Conservation (phyloP, 2,329 filamentous ascomycete species). For the Cladosporium cucumerinum region DNA sequence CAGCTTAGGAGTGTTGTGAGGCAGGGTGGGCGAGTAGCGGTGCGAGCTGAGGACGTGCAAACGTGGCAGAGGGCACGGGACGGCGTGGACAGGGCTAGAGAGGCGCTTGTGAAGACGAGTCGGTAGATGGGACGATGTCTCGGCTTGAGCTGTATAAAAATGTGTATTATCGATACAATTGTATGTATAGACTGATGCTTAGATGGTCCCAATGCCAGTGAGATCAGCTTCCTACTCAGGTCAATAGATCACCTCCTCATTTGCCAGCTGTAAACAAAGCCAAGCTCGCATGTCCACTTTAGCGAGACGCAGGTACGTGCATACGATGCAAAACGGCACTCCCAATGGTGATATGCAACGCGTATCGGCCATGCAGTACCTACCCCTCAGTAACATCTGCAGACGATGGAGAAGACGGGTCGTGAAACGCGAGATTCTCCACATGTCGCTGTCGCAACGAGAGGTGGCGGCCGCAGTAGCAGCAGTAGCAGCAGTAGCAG, state of each 20-base stretch:
- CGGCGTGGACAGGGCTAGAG: slow-evolving; percentile 45
- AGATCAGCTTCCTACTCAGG: neutral
- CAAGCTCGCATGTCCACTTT: neutral
- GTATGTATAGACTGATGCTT: neutral
- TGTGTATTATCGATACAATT: neutral
- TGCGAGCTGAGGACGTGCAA: slow-evolving; percentile 35
- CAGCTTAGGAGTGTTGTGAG: slow-evolving; percentile 46
- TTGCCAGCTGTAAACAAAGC: neutral
- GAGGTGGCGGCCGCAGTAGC: slow-evolving; percentile 6
- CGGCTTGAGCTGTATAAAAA: neutral
- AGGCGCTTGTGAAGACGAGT: slow-evolving; percentile 41
- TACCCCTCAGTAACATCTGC: neutral
- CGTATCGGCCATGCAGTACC: neutral
- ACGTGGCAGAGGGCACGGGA: slow-evolving; percentile 43
- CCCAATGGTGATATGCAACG: neutral
- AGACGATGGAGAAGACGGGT: neutral
- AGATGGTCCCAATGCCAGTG: neutral
- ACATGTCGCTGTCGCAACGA: slow-evolving; percentile 16
- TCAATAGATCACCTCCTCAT: neutral
- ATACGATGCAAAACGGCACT: neutral
- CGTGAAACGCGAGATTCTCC: neutral
- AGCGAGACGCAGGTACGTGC: neutral
- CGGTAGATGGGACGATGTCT: neutral
- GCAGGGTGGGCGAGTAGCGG: slow-evolving; percentile 40
- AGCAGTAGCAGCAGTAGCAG: too few species aligned